These are phyloP conservation scores for Tephrocybe sp. DNA, from an alignment of 768 basidiomycete species.

Conservation along the genomic window DNA sequence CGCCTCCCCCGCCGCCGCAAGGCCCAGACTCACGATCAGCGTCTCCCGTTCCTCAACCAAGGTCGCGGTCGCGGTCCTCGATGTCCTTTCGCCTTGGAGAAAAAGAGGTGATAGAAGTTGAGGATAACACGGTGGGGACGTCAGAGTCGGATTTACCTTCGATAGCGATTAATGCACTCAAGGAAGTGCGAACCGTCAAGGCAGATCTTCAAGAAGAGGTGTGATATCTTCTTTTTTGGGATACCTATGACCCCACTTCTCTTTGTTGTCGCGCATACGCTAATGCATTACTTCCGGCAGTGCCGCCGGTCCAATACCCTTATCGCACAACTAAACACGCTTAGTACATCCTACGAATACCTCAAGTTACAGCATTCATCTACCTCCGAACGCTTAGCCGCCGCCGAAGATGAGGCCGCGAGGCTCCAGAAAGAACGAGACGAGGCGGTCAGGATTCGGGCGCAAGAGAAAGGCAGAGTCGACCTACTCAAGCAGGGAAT, in stretches of 20 bases:
- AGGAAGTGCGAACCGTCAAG: slow-evolving; percentile 11
- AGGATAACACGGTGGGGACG: not conserved
- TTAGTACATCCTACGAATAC: slow-evolving; percentile 10
- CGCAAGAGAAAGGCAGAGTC: slow-evolving; percentile 6
- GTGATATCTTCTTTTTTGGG: not conserved
- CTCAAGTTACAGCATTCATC: slow-evolving; percentile 8
- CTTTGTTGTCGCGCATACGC: not conserved
- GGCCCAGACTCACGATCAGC: slow-evolving; percentile 13
- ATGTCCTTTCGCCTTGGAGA: slow-evolving; percentile 1
- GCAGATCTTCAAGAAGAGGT: slow-evolving; percentile 17
- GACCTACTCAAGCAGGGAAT: slow-evolving; percentile 3
- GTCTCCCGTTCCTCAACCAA: slow-evolving; percentile 2
- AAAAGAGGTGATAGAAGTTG: not conserved
- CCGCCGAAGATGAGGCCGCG: not conserved
- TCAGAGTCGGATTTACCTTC: slow-evolving; percentile 8
- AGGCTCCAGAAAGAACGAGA: not conserved
- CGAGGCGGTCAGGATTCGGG: not conserved
- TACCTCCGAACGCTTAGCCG: not conserved
- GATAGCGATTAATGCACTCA: slow-evolving; percentile 16
- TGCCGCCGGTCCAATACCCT: slow-evolving; percentile 6
- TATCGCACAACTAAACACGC: slow-evolving; percentile 11
- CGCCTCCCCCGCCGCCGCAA: slow-evolving; percentile 12
- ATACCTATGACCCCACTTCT: no score
- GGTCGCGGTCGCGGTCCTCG: slow-evolving; percentile 5
- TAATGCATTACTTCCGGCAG: not conserved